Percentiles rank a stretch among this genome's conserved stretches.
These are phyloP conservation scores for Warburgia ugandensis DNA, from an alignment of 164 flowering plant genomes.

Conservation along the genomic window DNA sequence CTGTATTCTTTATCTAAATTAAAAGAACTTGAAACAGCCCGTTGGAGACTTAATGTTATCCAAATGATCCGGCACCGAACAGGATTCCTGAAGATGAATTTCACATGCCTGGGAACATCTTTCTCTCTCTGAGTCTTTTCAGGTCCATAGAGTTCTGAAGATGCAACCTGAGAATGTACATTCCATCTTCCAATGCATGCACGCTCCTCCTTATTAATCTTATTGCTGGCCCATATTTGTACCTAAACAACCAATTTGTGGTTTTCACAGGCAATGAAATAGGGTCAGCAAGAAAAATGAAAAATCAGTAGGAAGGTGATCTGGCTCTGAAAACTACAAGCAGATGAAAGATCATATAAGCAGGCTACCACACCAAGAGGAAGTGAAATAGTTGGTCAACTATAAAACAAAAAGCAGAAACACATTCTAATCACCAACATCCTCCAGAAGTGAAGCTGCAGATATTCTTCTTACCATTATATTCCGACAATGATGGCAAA, in stretches of 20 bases:
- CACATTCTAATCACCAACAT: no score
- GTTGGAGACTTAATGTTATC: slow-evolving; percentile 66
- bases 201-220: slow-evolving; percentile 71
- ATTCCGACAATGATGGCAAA: no score
- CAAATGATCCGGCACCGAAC: slow-evolving; percentile 87
- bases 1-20: slow-evolving; percentile 54
- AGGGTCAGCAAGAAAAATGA: no score
- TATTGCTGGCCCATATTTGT: slow-evolving; percentile 93
- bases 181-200: slow-evolving; percentile 90
- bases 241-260: slow-evolving; percentile 40
- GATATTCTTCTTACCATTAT: no score
- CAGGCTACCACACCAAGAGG: no score
- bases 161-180: slow-evolving; percentile 48
- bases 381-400: no score
- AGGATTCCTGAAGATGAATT: slow-evolving; percentile 64
- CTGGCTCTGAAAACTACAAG: background rate
- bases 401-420: no score
- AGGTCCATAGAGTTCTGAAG: slow-evolving; percentile 70
- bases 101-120: slow-evolving; percentile 63
- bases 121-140: slow-evolving; percentile 35
- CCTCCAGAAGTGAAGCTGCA: no score
- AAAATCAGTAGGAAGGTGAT: no score
- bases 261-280: slow-evolving; percentile 4
- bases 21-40: slow-evolving; percentile 64
- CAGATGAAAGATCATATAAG: background rate